Evolutionary conservation across 2,329 filamentous ascomycete species (phyloP).

Genomic region (Alternaria triticina): DNA sequence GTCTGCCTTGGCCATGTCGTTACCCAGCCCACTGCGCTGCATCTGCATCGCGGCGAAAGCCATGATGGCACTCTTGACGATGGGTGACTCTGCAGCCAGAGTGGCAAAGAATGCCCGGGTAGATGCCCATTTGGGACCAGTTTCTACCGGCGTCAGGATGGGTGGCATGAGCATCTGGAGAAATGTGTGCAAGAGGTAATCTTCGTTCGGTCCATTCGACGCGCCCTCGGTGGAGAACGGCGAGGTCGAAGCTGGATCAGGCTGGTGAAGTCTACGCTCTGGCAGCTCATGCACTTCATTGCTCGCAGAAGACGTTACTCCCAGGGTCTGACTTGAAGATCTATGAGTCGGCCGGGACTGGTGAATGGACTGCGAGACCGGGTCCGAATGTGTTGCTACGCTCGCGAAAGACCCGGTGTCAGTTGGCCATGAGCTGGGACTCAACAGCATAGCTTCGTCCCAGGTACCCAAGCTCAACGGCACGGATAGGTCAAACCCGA

Average conservation of each 20-base stretch:
- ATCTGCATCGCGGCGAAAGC: conserved; percentile 59
- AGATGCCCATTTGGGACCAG: conserved; percentile 57
- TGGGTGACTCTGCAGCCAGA: conserved; percentile 56
- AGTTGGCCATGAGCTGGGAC: conserved; percentile 39
- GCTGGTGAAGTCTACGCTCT: conserved; percentile 19
- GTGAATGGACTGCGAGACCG: conserved; percentile 29
- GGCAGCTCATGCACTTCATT: conserved; percentile 20
- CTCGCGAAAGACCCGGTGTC: conserved; percentile 19
- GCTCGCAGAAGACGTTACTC: conserved; percentile 9
- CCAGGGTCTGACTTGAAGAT: conserved; percentile 15
- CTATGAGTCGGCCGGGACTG: conserved; percentile 25
- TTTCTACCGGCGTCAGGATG: conserved; percentile 61
- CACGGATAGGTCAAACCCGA: conserved; percentile 37
- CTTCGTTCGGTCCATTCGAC: conserved; percentile 38
- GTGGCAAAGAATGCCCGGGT: conserved; percentile 58
- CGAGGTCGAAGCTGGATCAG: conserved; percentile 34
- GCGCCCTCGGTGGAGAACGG: conserved; percentile 38
- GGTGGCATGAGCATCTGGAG: conserved; percentile 58
- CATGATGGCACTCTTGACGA: conserved; percentile 58
- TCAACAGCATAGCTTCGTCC: conserved; percentile 42
- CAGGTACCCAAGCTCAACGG: conserved; percentile 35
- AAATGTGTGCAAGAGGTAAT: conserved; percentile 57
- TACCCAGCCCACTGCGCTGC: conserved; percentile 44
- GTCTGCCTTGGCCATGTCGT: conserved; percentile 37
- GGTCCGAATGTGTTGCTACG: conserved; percentile 17